Percentiles rank a stretch among this genome's conserved stretches.
Conservation (phyloP, 306 rosid genomes). For the Hippophae gyantsensis region DNA sequence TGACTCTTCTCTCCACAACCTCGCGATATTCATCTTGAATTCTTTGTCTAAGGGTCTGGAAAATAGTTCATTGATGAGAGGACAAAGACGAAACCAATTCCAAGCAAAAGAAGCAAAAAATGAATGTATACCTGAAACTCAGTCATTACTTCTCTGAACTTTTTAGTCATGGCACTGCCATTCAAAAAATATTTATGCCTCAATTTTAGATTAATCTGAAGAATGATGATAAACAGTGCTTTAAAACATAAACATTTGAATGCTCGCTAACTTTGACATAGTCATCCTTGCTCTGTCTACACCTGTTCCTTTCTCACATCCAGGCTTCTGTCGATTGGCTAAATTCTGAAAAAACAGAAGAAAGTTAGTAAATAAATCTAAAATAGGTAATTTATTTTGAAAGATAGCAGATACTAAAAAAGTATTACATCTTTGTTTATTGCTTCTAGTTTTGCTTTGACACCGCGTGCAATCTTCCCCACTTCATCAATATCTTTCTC, state of each 20-base stretch:
- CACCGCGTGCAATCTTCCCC: constrained; percentile 75
- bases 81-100: constrained; percentile 9
- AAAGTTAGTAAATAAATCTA: constrained; percentile 12
- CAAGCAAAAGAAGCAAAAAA: constrained; percentile 8
- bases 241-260: constrained; percentile 11
- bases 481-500: constrained; percentile 96
- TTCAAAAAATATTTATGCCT: constrained; percentile 17
- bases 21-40: constrained; percentile 92
- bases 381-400: not conserved
- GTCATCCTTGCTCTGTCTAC: constrained; percentile 81
- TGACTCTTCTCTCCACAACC: constrained; percentile 88
- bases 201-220: constrained; percentile 11
- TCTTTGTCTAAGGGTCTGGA: constrained; percentile 68
- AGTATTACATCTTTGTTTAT: constrained; percentile 67
- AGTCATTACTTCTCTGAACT: constrained; percentile 67
- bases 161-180: constrained; percentile 62
- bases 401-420: constrained; percentile 11
- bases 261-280: constrained; percentile 60
- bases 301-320: constrained; percentile 77
- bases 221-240: not conserved
- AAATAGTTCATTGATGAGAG: constrained; percentile 18
- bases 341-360: constrained; percentile 38
- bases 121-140: constrained; percentile 61
- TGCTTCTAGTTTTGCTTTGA: constrained; percentile 74
- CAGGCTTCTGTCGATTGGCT: constrained; percentile 64